Base-by-base conservation (phyloP, 2,329 filamentous ascomycete species). In the Blumeria hordei region DNA sequence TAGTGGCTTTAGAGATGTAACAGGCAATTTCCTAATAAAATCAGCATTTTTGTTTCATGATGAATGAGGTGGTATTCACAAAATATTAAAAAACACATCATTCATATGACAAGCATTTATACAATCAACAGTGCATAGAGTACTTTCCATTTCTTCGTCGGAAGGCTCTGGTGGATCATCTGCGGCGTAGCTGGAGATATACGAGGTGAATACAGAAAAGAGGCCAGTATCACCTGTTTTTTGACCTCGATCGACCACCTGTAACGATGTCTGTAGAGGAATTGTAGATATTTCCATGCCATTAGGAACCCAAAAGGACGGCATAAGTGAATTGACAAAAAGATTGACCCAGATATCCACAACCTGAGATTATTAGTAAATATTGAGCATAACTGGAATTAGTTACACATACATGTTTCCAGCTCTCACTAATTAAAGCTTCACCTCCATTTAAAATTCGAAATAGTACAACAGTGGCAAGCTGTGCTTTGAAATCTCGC, bases 141-240 rank as follows among this genome's bases (percentile, higher is more conserved):
- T 96, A 65, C 92, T 94, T 64, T 98, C 92, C 34, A 98, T 74
- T 66, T 98, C 92, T 65, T 96, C 90, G 60, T 96, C 88, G 1
- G 92, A 96, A 2, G 92, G 92, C 69, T 98, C 92, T 0, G 92
- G 92, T 11, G 92, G 92, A 64, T 98, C 92, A 67, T 96, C 92
- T 10, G 92, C 93, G 44, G 93, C 92, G 66, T 98, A 96, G 67
- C 90, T 96, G n/a, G 88, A 94, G 35, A 98, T 88, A 64, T 96
- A 98, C 5, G 85, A 94, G 0, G 90, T 93, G 63, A 98, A 86
- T 0, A 90, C 88, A 3, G 88, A 94, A 66, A 98, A 88, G 53
- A 98, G 77, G 6, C 92, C 88, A 2, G 81, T 80, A 33, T 98
- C 92, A 56, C 74, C 78, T 36, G 81, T 73, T 59, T 86, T 84